phyloP scores from a whole-genome alignment of 257 asterid species.

The Fraxinus pennsylvanica region DNA sequence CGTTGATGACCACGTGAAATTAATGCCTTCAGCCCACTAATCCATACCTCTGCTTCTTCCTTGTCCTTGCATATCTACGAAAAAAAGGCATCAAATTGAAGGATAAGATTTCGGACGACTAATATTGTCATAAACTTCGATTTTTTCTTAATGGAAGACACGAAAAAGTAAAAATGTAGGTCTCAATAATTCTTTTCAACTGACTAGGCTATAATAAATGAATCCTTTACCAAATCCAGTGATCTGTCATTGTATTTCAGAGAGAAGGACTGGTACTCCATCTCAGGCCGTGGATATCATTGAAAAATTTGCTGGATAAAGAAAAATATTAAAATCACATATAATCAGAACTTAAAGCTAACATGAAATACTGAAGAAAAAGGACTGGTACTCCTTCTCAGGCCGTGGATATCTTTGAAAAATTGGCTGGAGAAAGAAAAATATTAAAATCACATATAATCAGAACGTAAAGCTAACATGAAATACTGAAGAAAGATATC shows the following conservation, averaged over 20 bases:
- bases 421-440: constrained; percentile 67
- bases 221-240: constrained; percentile 77
- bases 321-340: constrained; percentile 24
- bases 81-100: constrained; percentile 14
- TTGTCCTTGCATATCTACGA: constrained; percentile 94
- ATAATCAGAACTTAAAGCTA: constrained; percentile 23
- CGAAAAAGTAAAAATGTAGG: background rate
- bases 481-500: background rate
- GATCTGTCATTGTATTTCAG: constrained; percentile 91
- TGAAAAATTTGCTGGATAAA: constrained; percentile 83
- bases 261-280: constrained; percentile 95
- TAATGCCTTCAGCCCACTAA: constrained; percentile 96
- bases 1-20: constrained; percentile 91
- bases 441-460: constrained; percentile 22
- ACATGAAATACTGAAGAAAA: constrained; percentile 11
- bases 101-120: constrained; percentile 6
- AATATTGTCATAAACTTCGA: background rate
- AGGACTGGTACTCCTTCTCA: constrained; percentile 96
- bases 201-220: constrained; percentile 18
- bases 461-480: constrained; percentile 18
- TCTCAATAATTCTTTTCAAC: too few species aligned
- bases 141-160: background rate
- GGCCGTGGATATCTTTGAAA: constrained; percentile 95
- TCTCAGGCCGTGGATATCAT: constrained; percentile 95
- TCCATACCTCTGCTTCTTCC: constrained; percentile 99